Percentiles rank a stretch among this genome's conserved stretches.
phyloP scores from a whole-genome alignment of 768 basidiomycete species.

The Kwoniella mangroviensis region DNA sequence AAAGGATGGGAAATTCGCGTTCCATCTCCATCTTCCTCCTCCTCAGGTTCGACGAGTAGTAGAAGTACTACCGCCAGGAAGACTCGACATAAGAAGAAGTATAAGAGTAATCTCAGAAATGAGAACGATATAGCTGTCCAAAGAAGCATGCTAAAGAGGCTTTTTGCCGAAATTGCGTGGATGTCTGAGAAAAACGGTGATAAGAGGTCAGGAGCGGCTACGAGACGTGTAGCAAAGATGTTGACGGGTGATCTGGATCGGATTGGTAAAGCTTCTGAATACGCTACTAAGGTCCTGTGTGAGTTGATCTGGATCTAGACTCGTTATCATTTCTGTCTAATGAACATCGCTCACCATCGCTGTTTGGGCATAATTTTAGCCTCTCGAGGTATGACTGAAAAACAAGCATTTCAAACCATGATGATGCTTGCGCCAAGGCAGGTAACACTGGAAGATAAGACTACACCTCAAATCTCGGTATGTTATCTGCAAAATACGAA shows the following conservation, averaged over 20 bases:
- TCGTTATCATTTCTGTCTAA: not conserved
- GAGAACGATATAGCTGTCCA: not conserved
- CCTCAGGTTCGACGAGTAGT: not conserved
- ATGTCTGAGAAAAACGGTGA: not conserved
- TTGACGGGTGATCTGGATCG: not conserved
- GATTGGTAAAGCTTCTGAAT: not conserved
- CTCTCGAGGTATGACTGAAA: not conserved
- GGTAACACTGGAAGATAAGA: constrained; percentile 4
- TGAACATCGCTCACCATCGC: no score
- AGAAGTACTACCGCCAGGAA: not conserved
- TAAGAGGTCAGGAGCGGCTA: not conserved
- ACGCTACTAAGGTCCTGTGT: not conserved
- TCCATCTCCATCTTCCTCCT: not conserved
- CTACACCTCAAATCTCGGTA: no score
- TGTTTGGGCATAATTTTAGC: not conserved
- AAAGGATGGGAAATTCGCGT: constrained; percentile 5
- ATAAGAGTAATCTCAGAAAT: constrained; percentile 16
- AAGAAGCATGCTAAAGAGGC: not conserved
- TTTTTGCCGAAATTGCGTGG: no score
- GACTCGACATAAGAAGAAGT: not conserved
- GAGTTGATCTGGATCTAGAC: not conserved
- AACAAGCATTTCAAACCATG: not conserved
- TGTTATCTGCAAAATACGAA: no score
- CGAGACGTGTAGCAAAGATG: constrained; percentile 5
- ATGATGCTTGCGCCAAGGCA: constrained; percentile 1